Conservation (phyloP, 129 eudicot genomes). For the Kitagawia praeruptora region DNA sequence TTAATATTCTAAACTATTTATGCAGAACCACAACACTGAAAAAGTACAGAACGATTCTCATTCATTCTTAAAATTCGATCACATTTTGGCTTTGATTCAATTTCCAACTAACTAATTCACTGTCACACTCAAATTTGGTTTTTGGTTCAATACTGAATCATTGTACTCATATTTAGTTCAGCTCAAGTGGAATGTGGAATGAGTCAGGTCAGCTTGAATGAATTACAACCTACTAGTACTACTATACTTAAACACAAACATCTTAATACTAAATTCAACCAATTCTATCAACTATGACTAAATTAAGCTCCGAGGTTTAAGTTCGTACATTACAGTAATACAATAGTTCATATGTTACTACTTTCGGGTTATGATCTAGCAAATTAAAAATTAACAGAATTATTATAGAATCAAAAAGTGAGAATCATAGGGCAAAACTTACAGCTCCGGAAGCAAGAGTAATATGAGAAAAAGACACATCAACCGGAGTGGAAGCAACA, state of each 20-base stretch:
- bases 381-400: neutral
- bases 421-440: constrained; percentile 21
- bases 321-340: neutral
- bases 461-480: constrained; percentile 54
- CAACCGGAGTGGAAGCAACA: constrained; percentile 65
- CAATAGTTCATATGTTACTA: neutral
- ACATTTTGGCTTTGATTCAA: neutral
- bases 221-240: neutral
- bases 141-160: neutral
- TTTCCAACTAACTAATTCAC: neutral
- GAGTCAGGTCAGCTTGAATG: neutral
- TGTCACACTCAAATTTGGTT: neutral
- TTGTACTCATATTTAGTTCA: neutral
- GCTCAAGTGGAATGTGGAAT: neutral
- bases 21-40: neutral
- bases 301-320: neutral
- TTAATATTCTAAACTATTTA: neutral
- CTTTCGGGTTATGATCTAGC: neutral
- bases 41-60: neutral
- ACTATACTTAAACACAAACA: neutral
- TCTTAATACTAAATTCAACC: neutral
- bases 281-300: neutral
- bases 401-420: too few species aligned
- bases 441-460: constrained; percentile 69
- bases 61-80: neutral